Percentiles rank a stretch among this genome's conserved stretches.
These are phyloP conservation scores for Fusarium scirpi DNA, from an alignment of 2,329 filamentous ascomycete species.

Conservation along the genomic window DNA sequence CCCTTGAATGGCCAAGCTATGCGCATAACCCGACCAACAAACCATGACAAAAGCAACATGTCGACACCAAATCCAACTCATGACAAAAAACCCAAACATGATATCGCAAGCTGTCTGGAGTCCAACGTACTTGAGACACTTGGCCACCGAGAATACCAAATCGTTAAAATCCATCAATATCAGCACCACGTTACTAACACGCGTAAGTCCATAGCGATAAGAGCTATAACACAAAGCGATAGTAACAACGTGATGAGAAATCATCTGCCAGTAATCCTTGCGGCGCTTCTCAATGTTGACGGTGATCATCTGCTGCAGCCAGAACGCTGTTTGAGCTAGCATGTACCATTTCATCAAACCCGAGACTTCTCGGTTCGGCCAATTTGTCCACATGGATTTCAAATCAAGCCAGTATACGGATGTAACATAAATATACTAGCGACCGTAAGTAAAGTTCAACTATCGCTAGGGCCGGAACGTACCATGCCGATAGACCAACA, in stretches of 20 bases:
- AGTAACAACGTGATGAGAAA: slow-evolving; percentile 93
- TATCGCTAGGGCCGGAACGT: slow-evolving; percentile 52
- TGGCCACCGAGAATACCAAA: slow-evolving; percentile 73
- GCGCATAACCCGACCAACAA: slow-evolving; percentile 75
- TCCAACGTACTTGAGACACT: slow-evolving; percentile 91
- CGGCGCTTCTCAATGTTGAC: slow-evolving; percentile 93
- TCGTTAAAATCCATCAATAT: slow-evolving; percentile 95
- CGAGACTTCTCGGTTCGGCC: slow-evolving; percentile 80
- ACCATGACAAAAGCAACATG: slow-evolving; percentile 84
- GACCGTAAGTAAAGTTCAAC: fast-evolving
- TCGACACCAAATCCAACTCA: slow-evolving; percentile 84
- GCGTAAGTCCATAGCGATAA: slow-evolving; percentile 87
- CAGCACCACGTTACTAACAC: slow-evolving; percentile 88
- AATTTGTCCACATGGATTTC: slow-evolving; percentile 82
- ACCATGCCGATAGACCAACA: slow-evolving; percentile 90
- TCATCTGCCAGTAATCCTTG: slow-evolving; percentile 97
- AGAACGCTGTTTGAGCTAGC: slow-evolving; percentile 89
- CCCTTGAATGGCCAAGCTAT: slow-evolving; percentile 45
- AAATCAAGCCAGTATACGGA: slow-evolving; percentile 84
- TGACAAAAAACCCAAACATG: slow-evolving; percentile 87
- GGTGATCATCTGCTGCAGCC: slow-evolving; percentile 92
- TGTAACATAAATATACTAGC: slow-evolving; percentile 80
- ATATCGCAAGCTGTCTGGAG: slow-evolving; percentile 81
- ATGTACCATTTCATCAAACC: slow-evolving; percentile 88
- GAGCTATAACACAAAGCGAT: slow-evolving; percentile 81